A percentile compares a stretch with the other conserved stretches of the same genome.
phyloP scores from a whole-genome alignment of 1,284 basidiomycete species.

The Taiwanofungus camphoratus region DNA sequence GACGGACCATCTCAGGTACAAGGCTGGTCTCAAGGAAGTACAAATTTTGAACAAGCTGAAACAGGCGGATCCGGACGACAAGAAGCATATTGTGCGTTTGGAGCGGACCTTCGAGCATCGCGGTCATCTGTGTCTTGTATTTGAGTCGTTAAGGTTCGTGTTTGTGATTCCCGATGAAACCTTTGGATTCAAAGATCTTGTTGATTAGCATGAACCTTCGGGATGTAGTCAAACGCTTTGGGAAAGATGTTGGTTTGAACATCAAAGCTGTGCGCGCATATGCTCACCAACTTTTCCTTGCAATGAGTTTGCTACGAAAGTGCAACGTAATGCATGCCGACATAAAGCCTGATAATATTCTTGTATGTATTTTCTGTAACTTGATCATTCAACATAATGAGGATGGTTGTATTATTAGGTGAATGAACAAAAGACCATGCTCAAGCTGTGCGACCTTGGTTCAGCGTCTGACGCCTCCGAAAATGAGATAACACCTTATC shows the following conservation, averaged over 20 bases:
- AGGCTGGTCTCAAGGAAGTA: slow-evolving; percentile 91
- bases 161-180: background rate
- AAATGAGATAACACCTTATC: slow-evolving; percentile 97
- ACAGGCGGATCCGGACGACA: slow-evolving; percentile 92
- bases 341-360: slow-evolving; percentile 95
- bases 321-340: slow-evolving; percentile 96
- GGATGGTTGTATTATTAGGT: slow-evolving; percentile 61
- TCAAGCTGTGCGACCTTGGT: slow-evolving; percentile 96
- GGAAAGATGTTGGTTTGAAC: slow-evolving; percentile 96
- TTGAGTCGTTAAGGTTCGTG: slow-evolving; percentile 84
- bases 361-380: slow-evolving; percentile 46
- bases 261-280: slow-evolving; percentile 97
- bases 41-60: slow-evolving; percentile 84
- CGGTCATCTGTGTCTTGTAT: slow-evolving; percentile 95
- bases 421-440: slow-evolving; percentile 88
- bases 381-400: slow-evolving; percentile 1
- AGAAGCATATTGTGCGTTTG: slow-evolving; percentile 90
- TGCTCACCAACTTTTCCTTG: slow-evolving; percentile 91
- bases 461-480: slow-evolving; percentile 92
- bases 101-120: slow-evolving; percentile 95
- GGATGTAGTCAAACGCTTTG: slow-evolving; percentile 98
- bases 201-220: slow-evolving; percentile 88
- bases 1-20: slow-evolving; percentile 59
- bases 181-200: slow-evolving; percentile 8
- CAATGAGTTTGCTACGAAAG: slow-evolving; percentile 82